Percentiles rank a stretch among this genome's conserved stretches.
phyloP scores from a whole-genome alignment of 495 filamentous ascomycete genomes.

The Lasiosphaeris hirsuta region DNA sequence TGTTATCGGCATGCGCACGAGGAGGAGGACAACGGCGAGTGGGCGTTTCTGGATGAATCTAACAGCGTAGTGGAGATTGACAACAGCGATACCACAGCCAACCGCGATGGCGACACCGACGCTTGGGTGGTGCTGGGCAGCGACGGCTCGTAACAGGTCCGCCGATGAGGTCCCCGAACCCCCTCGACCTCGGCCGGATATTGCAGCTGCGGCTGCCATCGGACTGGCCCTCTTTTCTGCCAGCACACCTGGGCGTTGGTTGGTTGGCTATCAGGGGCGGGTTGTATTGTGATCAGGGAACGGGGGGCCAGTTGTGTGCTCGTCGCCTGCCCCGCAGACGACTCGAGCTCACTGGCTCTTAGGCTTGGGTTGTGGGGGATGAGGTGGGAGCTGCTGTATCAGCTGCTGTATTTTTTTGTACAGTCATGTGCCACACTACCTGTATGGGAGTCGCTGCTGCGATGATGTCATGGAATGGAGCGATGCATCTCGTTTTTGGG shows the following conservation, averaged over 20 bases:
- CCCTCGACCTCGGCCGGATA: conserved; percentile 29
- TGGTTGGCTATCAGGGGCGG: background rate
- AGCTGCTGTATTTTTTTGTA: conserved; percentile 8
- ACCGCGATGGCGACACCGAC: conserved; percentile 1
- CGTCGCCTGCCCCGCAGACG: conserved; percentile 4
- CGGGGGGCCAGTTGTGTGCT: conserved; percentile 19
- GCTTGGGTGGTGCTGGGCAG: conserved; percentile 35
- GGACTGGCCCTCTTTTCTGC: conserved; percentile 35
- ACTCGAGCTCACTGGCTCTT: conserved; percentile 20
- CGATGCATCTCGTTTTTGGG: too few relatives aligned
- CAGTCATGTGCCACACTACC: background rate
- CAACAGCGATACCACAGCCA: conserved; percentile 1
- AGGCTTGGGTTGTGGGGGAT: background rate
- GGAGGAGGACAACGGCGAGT: conserved; percentile 6
- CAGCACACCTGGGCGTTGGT: conserved; percentile 6
- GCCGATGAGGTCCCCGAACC: conserved; percentile 35
- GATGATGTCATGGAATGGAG: too few relatives aligned
- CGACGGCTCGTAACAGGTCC: conserved; percentile 50
- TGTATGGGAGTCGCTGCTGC: background rate
- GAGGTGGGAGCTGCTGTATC: background rate
- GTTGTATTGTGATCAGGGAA: background rate
- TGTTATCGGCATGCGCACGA: background rate
- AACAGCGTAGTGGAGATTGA: background rate
- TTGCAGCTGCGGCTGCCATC: conserved; percentile 25
- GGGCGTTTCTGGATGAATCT: conserved; percentile 18